A percentile compares a stretch with the other conserved stretches of the same genome.
Evolutionary conservation across 1,284 basidiomycete species (phyloP).

Genomic region (Heliocybe sulcata): DNA sequence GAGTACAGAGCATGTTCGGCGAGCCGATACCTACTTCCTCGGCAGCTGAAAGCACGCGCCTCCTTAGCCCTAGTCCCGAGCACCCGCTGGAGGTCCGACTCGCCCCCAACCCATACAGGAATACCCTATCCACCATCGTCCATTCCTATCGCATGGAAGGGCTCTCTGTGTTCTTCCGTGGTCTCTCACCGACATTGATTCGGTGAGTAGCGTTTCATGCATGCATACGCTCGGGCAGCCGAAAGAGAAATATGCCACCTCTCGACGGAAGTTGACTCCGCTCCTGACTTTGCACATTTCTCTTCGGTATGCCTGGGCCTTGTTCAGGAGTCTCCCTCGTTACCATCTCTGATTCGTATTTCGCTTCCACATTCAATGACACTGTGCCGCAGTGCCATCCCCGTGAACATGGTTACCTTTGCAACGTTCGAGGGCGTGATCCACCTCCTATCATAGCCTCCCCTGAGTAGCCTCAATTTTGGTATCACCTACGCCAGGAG

Average conservation of each 20-base stretch:
- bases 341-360: background rate
- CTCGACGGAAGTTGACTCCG: background rate
- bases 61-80: background rate
- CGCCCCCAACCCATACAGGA: conserved; percentile 37
- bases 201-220: conserved; percentile 32
- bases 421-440: conserved; percentile 43
- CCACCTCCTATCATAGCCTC: conserved; percentile 22
- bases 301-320: background rate
- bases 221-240: conserved; percentile 16
- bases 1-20: conserved; percentile 54
- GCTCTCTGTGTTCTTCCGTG: conserved; percentile 61
- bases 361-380: background rate
- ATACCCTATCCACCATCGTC: conserved; percentile 46
- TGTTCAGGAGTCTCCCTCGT: too few species aligned
- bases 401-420: conserved; percentile 55
- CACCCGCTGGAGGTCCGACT: background rate
- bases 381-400: conserved; percentile 27
- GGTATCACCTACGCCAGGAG: background rate
- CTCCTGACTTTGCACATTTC: too few species aligned
- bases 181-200: conserved; percentile 72
- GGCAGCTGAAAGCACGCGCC: background rate
- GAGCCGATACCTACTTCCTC: background rate
- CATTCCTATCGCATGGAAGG: conserved; percentile 66
- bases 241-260: background rate
- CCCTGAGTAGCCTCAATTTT: too few species aligned